Evolutionary conservation across 208 protist genomes (phyloP), one percentile per base, ranked within the genome.

Genomic region (Acanthamoeba lenticulata): DNA sequence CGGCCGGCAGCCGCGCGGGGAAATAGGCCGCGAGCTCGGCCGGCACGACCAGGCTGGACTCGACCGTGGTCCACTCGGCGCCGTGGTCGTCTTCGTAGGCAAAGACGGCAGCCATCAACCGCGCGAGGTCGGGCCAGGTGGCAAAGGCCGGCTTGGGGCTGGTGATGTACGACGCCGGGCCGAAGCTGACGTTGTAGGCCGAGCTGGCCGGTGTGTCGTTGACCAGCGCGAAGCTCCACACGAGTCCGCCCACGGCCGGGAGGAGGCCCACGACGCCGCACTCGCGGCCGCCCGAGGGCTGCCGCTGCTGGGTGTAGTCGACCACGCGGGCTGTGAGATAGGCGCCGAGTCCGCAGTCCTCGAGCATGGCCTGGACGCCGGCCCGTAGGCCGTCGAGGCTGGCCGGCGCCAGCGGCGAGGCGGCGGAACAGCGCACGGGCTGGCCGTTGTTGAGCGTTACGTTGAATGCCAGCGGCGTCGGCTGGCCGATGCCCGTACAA

Each of bases 91-190:
- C 19, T 13, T 85, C 36, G 40, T 52, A 15, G 74, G 42, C 44
- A 1, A 89, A 24, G 15, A 89, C 45, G 2, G 47, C 79, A 34
- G 7, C 32, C 15, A 89, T 9, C 27, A 89, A 34, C 21, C 45
- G 49, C n/a, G 45, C 27, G 4, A 89, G 27, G 79, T 89, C 79
- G 32, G 5, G 49, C 85, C 60, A 40, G 55, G 42, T 91, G 24
- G 55, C 85, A n/a, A n/a, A 91, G 85, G 29, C 85, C 5, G 85
- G 36, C 55, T n/a, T 91, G 47, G 32, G 85, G 34, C 17, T 21
- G 6, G 38, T 32, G 40, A 40, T 72, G 34, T 29, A 44, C 34
- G 55, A 42, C 17, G 5, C n/a, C 19, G 83, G 17, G 47, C 34
- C 55, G 38, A 91, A 47, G 49, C 27, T 55, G 32, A 72, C 47